These are phyloP conservation scores for Fraxinus platypoda DNA, from an alignment of 305 asterid genomes.

Conservation along the genomic window DNA sequence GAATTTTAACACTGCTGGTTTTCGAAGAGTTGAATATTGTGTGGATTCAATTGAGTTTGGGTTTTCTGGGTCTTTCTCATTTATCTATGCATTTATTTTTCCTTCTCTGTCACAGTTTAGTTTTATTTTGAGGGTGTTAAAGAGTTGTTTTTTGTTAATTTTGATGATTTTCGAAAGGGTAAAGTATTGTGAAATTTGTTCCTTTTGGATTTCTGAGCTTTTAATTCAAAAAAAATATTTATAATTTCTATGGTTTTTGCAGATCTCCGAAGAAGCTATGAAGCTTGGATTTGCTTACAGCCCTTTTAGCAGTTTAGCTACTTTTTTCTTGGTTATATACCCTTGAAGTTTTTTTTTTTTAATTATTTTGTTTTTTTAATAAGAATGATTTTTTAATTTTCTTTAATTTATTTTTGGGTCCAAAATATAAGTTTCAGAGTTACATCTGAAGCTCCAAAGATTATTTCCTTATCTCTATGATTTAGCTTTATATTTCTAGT, in stretches of 20 bases:
- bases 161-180: neutral
- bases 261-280: constrained; percentile 37
- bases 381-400: constrained; percentile 8
- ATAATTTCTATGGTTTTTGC: constrained; percentile 19
- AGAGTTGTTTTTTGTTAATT: neutral
- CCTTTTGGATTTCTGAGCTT: constrained; percentile 11
- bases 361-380: neutral
- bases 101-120: neutral
- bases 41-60: constrained; percentile 10
- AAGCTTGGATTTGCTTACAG: constrained; percentile 11
- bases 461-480: constrained; percentile 16
- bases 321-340: neutral
- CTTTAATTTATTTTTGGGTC: neutral
- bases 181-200: neutral
- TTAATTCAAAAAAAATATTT: neutral
- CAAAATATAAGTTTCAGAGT: neutral
- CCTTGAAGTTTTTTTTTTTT: neutral
- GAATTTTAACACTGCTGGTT: neutral
- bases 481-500: constrained; percentile 1
- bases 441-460: constrained; percentile 6
- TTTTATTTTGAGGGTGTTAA: neutral
- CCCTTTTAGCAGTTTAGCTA: constrained; percentile 25
- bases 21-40: neutral
- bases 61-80: constrained; percentile 9
- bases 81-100: neutral